Evolutionary conservation across 345 rosid genomes (phyloP).

Genomic region (Diplotaxis tenuifolia): DNA sequence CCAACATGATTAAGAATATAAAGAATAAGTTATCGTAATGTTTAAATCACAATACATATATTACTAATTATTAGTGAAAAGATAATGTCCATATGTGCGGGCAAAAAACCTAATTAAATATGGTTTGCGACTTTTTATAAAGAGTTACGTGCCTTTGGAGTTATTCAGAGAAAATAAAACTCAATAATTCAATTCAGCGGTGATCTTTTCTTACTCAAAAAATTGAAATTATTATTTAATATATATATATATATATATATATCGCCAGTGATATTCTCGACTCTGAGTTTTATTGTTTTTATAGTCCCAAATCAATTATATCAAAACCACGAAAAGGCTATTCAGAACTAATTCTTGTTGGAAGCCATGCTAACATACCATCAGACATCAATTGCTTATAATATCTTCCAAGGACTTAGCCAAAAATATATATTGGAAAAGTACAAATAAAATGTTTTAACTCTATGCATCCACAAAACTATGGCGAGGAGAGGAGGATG

Average conservation of each 20-base stretch:
- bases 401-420: not conserved
- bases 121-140: too few relatives aligned
- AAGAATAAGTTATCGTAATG: too few relatives aligned
- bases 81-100: too few relatives aligned
- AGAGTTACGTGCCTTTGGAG: too few relatives aligned
- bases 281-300: not conserved
- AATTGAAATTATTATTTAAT: not conserved
- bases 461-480: not conserved
- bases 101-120: too few relatives aligned
- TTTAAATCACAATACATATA: too few relatives aligned
- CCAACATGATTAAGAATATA: too few relatives aligned
- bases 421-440: not conserved
- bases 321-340: not conserved
- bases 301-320: not conserved
- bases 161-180: not conserved
- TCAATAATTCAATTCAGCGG: not conserved
- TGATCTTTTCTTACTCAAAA: not conserved
- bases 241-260: not conserved
- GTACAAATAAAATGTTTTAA: not conserved
- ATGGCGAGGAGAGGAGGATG: conserved; percentile 3
- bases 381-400: not conserved
- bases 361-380: not conserved
- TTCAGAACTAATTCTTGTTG: not conserved
- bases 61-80: too few relatives aligned
- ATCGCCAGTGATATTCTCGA: not conserved